Evolutionary conservation across 768 basidiomycete species (phyloP).

Genomic region (Podaxis rugospora): DNA sequence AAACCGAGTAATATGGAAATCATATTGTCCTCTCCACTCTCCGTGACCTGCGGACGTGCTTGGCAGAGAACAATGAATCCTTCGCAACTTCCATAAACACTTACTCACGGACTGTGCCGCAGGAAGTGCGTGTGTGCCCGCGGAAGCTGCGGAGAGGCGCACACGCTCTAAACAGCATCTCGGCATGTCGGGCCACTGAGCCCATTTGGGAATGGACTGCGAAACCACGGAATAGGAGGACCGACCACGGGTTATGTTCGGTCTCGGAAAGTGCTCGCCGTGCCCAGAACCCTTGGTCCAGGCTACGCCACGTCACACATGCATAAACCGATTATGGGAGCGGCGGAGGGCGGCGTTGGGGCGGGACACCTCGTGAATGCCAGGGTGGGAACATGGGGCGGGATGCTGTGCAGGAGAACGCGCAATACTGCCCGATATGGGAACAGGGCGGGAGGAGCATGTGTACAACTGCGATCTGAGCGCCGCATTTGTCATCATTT

Average conservation of each 20-base stretch:
- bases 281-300: neutral
- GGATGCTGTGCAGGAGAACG: neutral
- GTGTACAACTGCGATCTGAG: slow-evolving; percentile 1
- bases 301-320: neutral
- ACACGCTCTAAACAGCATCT: neutral
- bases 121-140: neutral
- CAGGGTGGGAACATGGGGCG: neutral
- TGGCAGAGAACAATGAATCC: neutral
- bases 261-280: neutral
- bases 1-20: neutral
- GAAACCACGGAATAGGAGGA: neutral
- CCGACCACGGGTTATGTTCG: neutral
- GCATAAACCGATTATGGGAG: neutral
- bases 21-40: neutral
- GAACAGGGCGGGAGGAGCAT: slow-evolving; percentile 1
- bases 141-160: neutral
- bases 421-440: neutral
- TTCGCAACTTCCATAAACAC: neutral
- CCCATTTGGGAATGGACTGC: neutral
- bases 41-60: slow-evolving; percentile 1
- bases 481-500: slow-evolving; percentile 8
- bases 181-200: neutral
- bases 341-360: slow-evolving; percentile 3
- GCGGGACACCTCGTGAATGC: neutral
- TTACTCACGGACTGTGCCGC: neutral